Conservation (phyloP, 345 rosid species). For the Angophora floribunda region DNA sequence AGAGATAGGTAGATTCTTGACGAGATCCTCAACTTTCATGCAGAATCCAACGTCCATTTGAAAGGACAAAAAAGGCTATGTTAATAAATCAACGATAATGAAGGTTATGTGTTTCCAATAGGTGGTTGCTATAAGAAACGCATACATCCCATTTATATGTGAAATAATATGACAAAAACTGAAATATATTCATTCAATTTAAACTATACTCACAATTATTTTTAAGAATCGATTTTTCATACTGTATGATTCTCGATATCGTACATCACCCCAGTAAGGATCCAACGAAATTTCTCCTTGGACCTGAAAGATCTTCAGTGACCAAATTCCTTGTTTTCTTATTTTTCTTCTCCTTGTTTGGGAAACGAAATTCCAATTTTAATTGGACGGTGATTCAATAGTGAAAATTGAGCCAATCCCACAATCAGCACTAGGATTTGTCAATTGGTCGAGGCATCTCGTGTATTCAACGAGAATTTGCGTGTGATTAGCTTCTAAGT, state of each 20-base stretch:
- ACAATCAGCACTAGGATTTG: neutral
- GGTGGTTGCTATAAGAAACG: neutral
- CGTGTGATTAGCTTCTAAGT: neutral
- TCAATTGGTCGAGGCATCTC: neutral
- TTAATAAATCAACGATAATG: neutral
- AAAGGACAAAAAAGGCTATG: neutral
- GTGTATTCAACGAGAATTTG: neutral
- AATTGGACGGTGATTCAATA: neutral
- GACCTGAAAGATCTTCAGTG: neutral
- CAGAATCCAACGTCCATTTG: conserved; percentile 23
- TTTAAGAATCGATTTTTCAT: neutral
- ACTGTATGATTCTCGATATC: neutral
- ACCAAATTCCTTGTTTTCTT: no score
- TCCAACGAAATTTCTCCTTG: neutral
- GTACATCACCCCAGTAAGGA: neutral
- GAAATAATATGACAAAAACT: neutral
- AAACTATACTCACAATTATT: no score
- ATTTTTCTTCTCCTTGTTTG: no score
- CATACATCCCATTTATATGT: neutral
- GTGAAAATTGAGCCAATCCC: neutral
- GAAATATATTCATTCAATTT: neutral
- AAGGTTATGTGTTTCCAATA: neutral
- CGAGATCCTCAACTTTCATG: conserved; percentile 18
- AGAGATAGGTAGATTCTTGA: conserved; percentile 24
- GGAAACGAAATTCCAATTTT: neutral